Evolutionary conservation across 2,329 filamentous ascomycete species (phyloP), one percentile per base, ranked within the genome.

Genomic region (Fusarium decemcellulare): DNA sequence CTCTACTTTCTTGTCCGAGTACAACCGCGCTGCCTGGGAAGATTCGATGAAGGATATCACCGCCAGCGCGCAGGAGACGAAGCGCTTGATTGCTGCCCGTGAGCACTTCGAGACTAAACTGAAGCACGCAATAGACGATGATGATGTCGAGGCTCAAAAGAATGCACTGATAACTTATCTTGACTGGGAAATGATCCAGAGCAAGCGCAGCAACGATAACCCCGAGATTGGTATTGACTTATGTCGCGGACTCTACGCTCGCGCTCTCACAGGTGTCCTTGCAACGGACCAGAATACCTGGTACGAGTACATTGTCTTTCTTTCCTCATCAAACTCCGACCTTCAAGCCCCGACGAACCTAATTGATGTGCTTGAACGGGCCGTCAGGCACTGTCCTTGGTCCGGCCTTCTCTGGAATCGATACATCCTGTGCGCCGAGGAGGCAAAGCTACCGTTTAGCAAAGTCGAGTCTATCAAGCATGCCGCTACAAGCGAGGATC

Each of bases 391-490:
- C 79, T 97, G 95, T 73, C 95, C 96, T 2, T 97, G 94, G 92
- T 97, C 94, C 8, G 96, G 96, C 15, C 87, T 89, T 30, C 86
- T 99, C 8, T 99, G 96, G 96, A 93, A 93, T 8, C 91, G 95
- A 70, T 95, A 95, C 70, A 91, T 99, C 29, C 82, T 98, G 55
- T 92, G 91, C 18, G 93, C 94, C 5, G 96, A 98, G 80, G 89
- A 93, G 47, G 91, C 93, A 64, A 88, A 88, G 36, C 87, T 91
- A 67, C 86, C 91, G 0, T 97, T 97, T 74, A 85, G 91, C 27
- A 92, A 93, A 52, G 93, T 98, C 55, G 93, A 97, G 73, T 87
- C 90, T 42, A 94, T 98, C 78, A 99, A 99, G 80, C 94, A 98
- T 79, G 91, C 91, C 44, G 96, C 96, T 8, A 98, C 95, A 0